Evolutionary conservation across 108 stramenopile species (phyloP).

Genomic region (Nitzschia sp.): DNA sequence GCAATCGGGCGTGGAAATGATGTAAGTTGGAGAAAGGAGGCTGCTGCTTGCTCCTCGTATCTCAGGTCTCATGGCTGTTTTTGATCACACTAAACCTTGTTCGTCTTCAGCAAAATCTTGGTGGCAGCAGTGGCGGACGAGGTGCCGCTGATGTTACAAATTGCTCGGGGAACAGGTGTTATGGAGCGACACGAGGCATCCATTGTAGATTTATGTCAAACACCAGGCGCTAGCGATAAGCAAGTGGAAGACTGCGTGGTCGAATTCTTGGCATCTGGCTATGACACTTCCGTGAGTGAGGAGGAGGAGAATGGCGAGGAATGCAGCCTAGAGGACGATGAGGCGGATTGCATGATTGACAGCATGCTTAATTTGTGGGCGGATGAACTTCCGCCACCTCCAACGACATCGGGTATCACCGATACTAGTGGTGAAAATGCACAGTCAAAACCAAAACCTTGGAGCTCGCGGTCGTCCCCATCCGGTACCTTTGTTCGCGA

Average conservation of each 20-base stretch:
- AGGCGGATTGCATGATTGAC: conserved; percentile 54
- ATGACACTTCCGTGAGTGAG: conserved; percentile 9
- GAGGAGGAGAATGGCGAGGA: conserved; percentile 11
- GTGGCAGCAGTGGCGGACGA: conserved; percentile 48
- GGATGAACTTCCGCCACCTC: conserved; percentile 46
- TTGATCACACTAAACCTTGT: no score
- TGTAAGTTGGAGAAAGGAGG: conserved; percentile 34
- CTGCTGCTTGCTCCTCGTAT: neutral
- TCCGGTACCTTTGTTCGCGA: conserved; percentile 81
- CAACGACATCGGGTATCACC: conserved; percentile 18
- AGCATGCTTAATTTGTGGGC: conserved; percentile 57
- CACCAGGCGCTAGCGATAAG: conserved; percentile 23
- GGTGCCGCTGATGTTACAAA: conserved; percentile 40
- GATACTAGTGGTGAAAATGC: neutral
- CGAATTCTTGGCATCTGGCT: conserved; percentile 22
- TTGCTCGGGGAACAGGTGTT: conserved; percentile 58
- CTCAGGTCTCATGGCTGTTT: no score
- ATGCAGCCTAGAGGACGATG: conserved; percentile 6
- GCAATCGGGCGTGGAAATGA: conserved; percentile 49
- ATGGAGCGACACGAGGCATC: conserved; percentile 66
- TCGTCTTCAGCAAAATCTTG: conserved; percentile 34
- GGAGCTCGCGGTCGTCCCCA: conserved; percentile 71
- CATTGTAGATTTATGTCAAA: conserved; percentile 67
- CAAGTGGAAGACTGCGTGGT: conserved; percentile 48
- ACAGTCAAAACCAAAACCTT: conserved; percentile 46